Percentiles rank a stretch among this genome's conserved stretches.
phyloP scores from a whole-genome alignment of 768 basidiomycete genomes.

The Candolleomyces efflorescens region DNA sequence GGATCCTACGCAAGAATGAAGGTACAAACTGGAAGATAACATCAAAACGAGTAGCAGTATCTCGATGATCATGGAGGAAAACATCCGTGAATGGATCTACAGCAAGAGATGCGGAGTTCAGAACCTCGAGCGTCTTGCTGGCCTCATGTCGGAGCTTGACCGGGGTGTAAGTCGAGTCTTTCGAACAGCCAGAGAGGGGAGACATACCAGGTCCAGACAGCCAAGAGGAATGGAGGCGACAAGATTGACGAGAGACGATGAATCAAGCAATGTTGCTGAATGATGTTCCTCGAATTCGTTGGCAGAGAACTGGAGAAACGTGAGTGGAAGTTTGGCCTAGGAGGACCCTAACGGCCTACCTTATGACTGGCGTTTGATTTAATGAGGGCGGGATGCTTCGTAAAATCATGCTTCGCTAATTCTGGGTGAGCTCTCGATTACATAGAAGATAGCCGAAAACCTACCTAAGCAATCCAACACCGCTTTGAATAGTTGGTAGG shows the following conservation, averaged over 20 bases:
- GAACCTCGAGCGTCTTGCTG: conserved; percentile 56
- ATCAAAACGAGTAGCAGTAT: conserved; percentile 69
- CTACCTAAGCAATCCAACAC: conserved; percentile 79
- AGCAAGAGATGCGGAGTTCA: conserved; percentile 44
- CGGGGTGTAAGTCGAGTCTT: no score
- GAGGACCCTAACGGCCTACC: conserved; percentile 31
- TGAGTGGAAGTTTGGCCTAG: background rate
- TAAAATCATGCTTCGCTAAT: conserved; percentile 70
- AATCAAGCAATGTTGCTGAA: conserved; percentile 71
- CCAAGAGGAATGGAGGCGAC: conserved; percentile 70
- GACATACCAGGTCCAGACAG: conserved; percentile 71
- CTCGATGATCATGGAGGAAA: conserved; percentile 70
- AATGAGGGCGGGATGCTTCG: conserved; percentile 51
- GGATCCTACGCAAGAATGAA: background rate
- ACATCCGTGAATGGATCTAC: conserved; percentile 65
- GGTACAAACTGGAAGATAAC: conserved; percentile 53
- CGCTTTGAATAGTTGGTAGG: conserved; percentile 87
- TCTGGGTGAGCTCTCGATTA: background rate
- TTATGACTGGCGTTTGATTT: conserved; percentile 51
- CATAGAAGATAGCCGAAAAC: conserved; percentile 15
- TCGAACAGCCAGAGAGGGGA: no score
- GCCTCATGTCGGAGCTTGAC: conserved; percentile 79
- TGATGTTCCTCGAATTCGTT: conserved; percentile 51
- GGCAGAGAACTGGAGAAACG: conserved; percentile 43
- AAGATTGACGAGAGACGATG: conserved; percentile 72